A percentile compares a stretch with the other conserved stretches of the same genome.
These are phyloP conservation scores for Lyophyllum atratum DNA, from an alignment of 768 basidiomycete genomes.

Conservation along the genomic window DNA sequence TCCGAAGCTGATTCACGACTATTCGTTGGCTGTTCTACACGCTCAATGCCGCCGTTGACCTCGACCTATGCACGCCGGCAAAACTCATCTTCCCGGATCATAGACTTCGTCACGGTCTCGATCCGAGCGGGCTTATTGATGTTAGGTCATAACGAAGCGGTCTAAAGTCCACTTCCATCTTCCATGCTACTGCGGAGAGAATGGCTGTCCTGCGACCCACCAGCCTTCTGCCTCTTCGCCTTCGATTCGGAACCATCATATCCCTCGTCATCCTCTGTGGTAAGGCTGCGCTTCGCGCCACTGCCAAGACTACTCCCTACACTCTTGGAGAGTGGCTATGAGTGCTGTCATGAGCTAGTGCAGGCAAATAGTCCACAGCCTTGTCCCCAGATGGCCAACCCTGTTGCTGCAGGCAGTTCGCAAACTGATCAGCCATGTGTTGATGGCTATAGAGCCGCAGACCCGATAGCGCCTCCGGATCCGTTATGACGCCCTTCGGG, in stretches of 20 bases:
- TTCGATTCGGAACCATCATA: neutral
- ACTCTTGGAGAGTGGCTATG: neutral
- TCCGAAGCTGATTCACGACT: no score
- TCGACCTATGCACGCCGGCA: no score
- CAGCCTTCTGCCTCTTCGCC: neutral
- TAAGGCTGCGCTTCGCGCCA: neutral
- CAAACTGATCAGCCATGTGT: neutral
- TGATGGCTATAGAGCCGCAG: neutral
- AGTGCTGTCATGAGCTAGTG: neutral
- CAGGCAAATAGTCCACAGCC: neutral
- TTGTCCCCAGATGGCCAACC: neutral
- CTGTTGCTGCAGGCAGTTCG: neutral
- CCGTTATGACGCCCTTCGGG: neutral
- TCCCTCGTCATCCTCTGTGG: neutral
- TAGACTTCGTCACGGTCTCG: no score
- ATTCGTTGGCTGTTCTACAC: no score
- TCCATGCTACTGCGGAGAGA: neutral
- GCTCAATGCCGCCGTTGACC: no score
- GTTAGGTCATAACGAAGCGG: no score
- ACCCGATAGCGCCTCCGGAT: neutral
- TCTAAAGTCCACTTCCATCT: neutral
- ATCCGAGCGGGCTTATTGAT: no score
- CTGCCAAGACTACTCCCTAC: neutral
- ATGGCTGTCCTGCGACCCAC: neutral
- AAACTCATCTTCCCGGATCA: no score